Conservation (phyloP, 177 flowering plant genomes). For the Vitis hybrid region DNA sequence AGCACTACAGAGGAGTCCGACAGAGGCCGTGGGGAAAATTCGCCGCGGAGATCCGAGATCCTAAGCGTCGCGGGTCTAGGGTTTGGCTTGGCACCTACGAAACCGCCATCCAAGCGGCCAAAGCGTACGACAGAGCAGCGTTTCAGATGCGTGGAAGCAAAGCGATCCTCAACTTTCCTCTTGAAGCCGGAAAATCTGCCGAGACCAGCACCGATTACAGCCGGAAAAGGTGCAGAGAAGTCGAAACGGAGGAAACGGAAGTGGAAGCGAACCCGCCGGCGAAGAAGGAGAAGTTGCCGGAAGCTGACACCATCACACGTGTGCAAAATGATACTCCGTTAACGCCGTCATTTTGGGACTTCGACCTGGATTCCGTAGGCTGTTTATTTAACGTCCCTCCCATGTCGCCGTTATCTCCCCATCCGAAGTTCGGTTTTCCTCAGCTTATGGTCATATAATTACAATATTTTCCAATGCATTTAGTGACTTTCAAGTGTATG, state of each 20-base stretch:
- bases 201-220: not conserved
- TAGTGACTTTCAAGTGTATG: too few relatives aligned
- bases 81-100: conserved; percentile 76
- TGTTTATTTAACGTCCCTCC: conserved; percentile 50
- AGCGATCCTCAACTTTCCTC: conserved; percentile 74
- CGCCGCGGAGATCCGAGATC: conserved; percentile 77
- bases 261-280: conserved; percentile 16
- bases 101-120: conserved; percentile 64
- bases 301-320: conserved; percentile 1
- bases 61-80: conserved; percentile 50
- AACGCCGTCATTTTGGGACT: conserved; percentile 69
- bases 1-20: conserved; percentile 68
- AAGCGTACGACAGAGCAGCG: conserved; percentile 68
- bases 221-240: conserved; percentile 20
- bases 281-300: conserved; percentile 32
- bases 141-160: conserved; percentile 63
- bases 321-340: conserved; percentile 26
- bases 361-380: conserved; percentile 25
- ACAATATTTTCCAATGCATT: not conserved
- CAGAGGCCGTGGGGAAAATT: conserved; percentile 74
- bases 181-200: conserved; percentile 38
- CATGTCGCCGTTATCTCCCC: conserved; percentile 67
- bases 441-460: conserved; percentile 42
- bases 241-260: conserved; percentile 14
- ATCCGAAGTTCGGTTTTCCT: conserved; percentile 34